Conservation (phyloP, 257 asterid species). For the Capsicum chinense region DNA sequence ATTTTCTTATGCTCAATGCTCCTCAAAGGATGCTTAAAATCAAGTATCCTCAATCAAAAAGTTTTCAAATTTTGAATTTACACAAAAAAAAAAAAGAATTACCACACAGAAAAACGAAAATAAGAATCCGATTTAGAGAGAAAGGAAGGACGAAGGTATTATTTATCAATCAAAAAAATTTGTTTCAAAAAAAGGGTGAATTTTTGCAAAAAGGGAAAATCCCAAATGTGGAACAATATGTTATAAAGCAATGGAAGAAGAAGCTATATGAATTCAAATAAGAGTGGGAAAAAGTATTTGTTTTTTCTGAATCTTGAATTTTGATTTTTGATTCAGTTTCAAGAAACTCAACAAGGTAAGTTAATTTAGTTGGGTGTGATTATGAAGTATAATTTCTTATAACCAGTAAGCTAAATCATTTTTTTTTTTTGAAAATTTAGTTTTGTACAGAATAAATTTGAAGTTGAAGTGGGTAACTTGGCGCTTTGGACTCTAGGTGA, state of each 20-base stretch:
- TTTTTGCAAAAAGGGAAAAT: conserved; percentile 44
- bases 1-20: no score
- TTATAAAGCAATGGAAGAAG: conserved; percentile 61
- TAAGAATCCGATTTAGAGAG: conserved; percentile 36
- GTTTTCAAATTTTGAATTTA: no score
- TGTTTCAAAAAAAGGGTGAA: background rate
- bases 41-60: no score
- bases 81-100: no score
- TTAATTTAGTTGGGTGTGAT: conserved; percentile 28
- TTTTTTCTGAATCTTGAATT: conserved; percentile 49
- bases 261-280: conserved; percentile 58
- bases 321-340: conserved; percentile 27
- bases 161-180: conserved; percentile 41
- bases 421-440: background rate
- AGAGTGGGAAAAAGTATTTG: conserved; percentile 31
- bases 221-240: conserved; percentile 48
- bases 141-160: conserved; percentile 44
- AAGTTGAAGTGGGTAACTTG: conserved; percentile 31
- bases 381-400: background rate
- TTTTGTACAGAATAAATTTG: conserved; percentile 25
- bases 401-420: conserved; percentile 23
- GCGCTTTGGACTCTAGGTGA: background rate
- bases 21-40: no score
- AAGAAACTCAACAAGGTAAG: conserved; percentile 33
- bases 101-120: conserved; percentile 54